Conservation (phyloP, 2,329 filamentous ascomycete species). For the Fusarium pilosicola region DNA sequence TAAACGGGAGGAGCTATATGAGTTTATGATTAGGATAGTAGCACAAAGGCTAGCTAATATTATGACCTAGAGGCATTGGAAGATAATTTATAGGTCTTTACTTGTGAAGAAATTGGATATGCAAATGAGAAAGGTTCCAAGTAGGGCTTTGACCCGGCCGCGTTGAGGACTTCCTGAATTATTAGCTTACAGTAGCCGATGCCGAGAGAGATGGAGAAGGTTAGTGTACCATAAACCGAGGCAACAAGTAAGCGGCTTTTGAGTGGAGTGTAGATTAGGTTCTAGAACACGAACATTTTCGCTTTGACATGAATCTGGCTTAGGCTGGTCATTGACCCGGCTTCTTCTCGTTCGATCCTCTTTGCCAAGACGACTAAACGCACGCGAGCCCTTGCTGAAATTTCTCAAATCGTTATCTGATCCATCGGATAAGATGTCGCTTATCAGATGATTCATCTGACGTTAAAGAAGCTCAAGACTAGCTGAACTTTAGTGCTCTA, state of each 20-base stretch:
- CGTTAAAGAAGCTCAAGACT: not conserved
- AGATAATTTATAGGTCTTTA: too few species aligned
- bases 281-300: accelerated
- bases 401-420: not conserved
- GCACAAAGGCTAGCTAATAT: accelerated
- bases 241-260: accelerated
- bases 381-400: not conserved
- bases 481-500: not conserved
- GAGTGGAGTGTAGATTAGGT: not conserved
- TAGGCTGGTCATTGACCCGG: not conserved
- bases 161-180: accelerated
- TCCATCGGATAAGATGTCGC: not conserved
- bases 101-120: too few species aligned
- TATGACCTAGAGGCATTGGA: too few species aligned
- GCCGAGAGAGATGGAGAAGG: accelerated
- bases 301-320: not conserved
- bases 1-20: too few species aligned
- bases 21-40: too few species aligned
- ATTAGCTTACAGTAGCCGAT: accelerated
- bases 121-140: too few species aligned
- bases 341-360: not conserved
- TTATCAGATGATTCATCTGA: not conserved
- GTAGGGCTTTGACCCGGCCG: too few species aligned
- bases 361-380: accelerated
- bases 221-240: accelerated